Evolutionary conservation across 371 early-diverging fungal genomes (phyloP), one percentile per base, ranked within the genome.

Genomic region (Chytridiales sp.): DNA sequence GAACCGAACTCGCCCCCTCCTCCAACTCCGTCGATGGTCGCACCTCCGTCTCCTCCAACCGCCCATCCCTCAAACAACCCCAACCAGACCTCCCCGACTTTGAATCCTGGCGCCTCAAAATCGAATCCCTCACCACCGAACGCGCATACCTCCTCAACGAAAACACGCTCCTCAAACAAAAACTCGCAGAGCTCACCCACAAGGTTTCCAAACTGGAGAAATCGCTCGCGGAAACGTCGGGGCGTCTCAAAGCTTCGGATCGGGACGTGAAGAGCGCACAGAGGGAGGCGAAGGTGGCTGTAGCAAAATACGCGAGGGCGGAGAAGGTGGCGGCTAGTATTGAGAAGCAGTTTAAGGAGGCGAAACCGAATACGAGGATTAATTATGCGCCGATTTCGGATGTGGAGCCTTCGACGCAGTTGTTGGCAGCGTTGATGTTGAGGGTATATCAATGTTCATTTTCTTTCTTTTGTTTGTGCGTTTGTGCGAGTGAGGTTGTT

Each of bases 341-440:
- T 34, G 77, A 77, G 54, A 53, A 56, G 43, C 77, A 77, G 59
- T 67, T 72, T 40, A 74, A 74, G 65, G 77, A 77, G 5, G 77
- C 77, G n/a, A 61, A 59, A 50, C 77, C 77, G 31, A 77, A 77
- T 38, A 44, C 61, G 6, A 69, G 68, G 55, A 70, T 77, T 21
- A 71, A 77, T 59, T 77, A 75, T 53, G 62, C 57, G 3, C 43
- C 65, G 38, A 34, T 72, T 58, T 43, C 6, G 4, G 70, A 72
- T n/a, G 56, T 46, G 6, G 74, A 70, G 55, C 74, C 74, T 2
- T 68, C 69, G 4, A 72, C 77, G 13, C 77, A 74, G 57, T 59
- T 77, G 21, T 40, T 77, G 44, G 77, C 77, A 0, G 70, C 74
- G 17, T 35, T 72, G 34, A 60, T 71, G 32, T 8, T 52, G 11